Evolutionary conservation across 306 rosid species (phyloP).

Genomic region (Parietaria judaica): DNA sequence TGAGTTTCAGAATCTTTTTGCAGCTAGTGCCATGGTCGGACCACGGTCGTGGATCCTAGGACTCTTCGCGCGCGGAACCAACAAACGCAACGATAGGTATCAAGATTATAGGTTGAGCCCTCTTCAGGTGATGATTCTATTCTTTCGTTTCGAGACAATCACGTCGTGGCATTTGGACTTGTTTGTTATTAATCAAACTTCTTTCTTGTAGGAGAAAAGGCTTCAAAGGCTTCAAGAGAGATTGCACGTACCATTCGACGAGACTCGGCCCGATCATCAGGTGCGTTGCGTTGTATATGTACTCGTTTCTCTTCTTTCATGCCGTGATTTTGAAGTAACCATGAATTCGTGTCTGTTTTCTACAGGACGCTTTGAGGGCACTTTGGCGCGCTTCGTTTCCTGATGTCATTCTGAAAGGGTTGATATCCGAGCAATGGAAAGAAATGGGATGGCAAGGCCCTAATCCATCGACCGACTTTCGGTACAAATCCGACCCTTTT

Average conservation of each 20-base stretch:
- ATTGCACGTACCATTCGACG: slow-evolving; percentile 66
- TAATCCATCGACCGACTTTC: slow-evolving; percentile 94
- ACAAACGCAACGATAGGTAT: slow-evolving; percentile 40
- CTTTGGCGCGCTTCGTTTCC: slow-evolving; percentile 84
- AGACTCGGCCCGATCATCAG: slow-evolving; percentile 65
- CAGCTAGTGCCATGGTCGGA: slow-evolving; percentile 96
- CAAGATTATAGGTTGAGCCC: slow-evolving; percentile 52
- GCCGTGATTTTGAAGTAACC: not conserved
- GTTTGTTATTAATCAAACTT: not conserved
- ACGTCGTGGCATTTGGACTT: not conserved
- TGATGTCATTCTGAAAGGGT: slow-evolving; percentile 47
- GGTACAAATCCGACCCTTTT: slow-evolving; percentile 31
- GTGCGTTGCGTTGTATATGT: slow-evolving; percentile 33
- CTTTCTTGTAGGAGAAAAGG: slow-evolving; percentile 55
- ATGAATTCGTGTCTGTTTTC: too few relatives aligned
- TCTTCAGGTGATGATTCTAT: slow-evolving; percentile 44
- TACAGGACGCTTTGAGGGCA: slow-evolving; percentile 71
- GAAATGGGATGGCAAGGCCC: slow-evolving; percentile 99
- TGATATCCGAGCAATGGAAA: slow-evolving; percentile 95
- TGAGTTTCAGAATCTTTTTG: slow-evolving; percentile 17
- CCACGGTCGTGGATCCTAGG: slow-evolving; percentile 87
- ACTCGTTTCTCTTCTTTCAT: slow-evolving; percentile 4
- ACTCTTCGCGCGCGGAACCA: slow-evolving; percentile 52
- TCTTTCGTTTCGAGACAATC: not conserved
- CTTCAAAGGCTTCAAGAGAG: slow-evolving; percentile 81